phyloP scores from a whole-genome alignment of 2,329 filamentous ascomycete genomes.

The Xylaria sp. region DNA sequence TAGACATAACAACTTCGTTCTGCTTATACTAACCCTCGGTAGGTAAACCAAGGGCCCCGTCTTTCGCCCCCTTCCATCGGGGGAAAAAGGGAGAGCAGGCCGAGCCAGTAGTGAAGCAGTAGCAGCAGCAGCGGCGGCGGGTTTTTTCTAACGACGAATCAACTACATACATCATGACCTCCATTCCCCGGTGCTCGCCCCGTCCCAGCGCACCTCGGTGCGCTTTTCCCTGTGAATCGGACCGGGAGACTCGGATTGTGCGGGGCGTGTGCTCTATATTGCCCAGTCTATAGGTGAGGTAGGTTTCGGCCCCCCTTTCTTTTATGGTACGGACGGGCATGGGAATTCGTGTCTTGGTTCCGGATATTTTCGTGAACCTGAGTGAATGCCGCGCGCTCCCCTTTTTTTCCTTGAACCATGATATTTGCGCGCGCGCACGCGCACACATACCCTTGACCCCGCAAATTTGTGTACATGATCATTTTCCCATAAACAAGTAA shows the following conservation, averaged over 20 bases:
- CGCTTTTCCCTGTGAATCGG: neutral
- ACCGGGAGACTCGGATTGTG: neutral
- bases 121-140: neutral
- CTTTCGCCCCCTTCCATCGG: neutral
- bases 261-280: conserved; percentile 17
- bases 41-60: no score
- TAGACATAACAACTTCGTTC: no score
- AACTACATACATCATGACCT: neutral
- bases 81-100: neutral
- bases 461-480: no score
- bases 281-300: conserved; percentile 16
- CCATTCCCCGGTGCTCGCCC: neutral
- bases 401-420: neutral
- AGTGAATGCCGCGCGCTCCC: neutral
- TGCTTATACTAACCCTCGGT: no score
- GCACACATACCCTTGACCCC: no score
- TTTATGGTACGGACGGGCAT: conserved; percentile 7
- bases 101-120: neutral
- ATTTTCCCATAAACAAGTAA: neutral
- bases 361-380: neutral
- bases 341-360: neutral
- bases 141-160: neutral
- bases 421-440: neutral
- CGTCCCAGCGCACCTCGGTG: neutral
- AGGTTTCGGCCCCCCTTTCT: conserved; percentile 3